Percentiles rank a stretch among this genome's conserved stretches.
phyloP scores from a whole-genome alignment of 345 rosid genomes.

The Garcia nutans region DNA sequence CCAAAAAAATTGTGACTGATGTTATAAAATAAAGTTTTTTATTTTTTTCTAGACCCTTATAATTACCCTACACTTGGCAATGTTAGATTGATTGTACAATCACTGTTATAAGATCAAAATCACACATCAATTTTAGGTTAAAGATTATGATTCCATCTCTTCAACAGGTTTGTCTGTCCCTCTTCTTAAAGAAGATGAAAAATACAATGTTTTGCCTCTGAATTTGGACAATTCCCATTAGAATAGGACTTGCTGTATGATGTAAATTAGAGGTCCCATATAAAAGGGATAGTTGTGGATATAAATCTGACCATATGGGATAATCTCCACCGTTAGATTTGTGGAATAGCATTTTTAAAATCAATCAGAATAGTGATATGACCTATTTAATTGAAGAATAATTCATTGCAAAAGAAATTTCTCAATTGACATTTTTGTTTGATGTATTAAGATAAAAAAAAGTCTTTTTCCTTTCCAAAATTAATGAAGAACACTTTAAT shows the following conservation, averaged over 20 bases:
- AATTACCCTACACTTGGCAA: not conserved
- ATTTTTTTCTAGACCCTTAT: not conserved
- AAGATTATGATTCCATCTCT: not conserved
- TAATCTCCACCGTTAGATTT: not conserved
- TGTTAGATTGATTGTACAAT: not conserved
- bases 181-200: not conserved
- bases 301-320: not conserved
- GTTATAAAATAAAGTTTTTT: no score
- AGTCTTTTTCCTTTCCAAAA: no score
- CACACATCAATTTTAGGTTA: not conserved
- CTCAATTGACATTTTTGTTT: no score
- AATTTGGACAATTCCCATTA: not conserved
- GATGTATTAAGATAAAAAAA: no score
- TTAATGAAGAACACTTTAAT: no score
- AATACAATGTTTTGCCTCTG: not conserved
- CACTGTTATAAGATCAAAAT: not conserved
- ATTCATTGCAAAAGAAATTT: no score
- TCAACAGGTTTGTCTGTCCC: not conserved
- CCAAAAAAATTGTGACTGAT: no score
- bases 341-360: not conserved
- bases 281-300: not conserved
- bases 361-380: no score
- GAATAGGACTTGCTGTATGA: not conserved
- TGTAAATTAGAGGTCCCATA: not conserved
- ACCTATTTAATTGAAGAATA: no score